Conservation (phyloP, 2,329 filamentous ascomycete species). For the Neonectria sp. region DNA sequence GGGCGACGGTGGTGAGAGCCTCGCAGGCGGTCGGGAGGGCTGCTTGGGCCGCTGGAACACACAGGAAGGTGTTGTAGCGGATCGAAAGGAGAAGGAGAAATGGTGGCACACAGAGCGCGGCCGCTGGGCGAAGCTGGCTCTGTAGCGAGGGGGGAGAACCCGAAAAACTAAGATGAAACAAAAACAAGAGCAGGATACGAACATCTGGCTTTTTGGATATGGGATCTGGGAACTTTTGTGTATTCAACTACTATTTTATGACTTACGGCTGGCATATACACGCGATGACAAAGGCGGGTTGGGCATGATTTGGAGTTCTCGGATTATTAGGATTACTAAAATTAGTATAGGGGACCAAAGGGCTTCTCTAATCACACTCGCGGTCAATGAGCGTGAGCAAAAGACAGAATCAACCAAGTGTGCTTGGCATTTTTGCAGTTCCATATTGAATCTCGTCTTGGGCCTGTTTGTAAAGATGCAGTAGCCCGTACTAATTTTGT, state of each 20-base stretch:
- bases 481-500: not conserved
- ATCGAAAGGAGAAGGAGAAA: slow-evolving; percentile 64
- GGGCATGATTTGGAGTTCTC: slow-evolving; percentile 9
- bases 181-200: not conserved
- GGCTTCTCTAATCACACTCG: not conserved
- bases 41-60: slow-evolving; percentile 66
- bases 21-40: slow-evolving; percentile 54
- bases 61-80: slow-evolving; percentile 53
- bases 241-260: slow-evolving; percentile 27
- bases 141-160: slow-evolving; percentile 29
- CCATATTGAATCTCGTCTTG: not conserved
- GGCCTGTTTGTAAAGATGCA: not conserved
- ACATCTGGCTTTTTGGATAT: not conserved
- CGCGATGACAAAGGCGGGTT: not conserved
- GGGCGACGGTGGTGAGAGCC: slow-evolving; percentile 62
- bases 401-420: not conserved
- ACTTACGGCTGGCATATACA: slow-evolving; percentile 34
- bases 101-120: slow-evolving; percentile 68
- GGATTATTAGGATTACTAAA: not conserved
- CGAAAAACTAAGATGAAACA: not conserved
- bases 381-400: not conserved
- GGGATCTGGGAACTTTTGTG: not conserved
- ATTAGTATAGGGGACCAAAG: too few relatives aligned
- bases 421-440: not conserved
- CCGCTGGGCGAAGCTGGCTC: slow-evolving; percentile 55